Evolutionary conservation across 1,284 basidiomycete genomes (phyloP), one percentile per base, ranked within the genome.

Genomic region (Marasmius tenuissimus): DNA sequence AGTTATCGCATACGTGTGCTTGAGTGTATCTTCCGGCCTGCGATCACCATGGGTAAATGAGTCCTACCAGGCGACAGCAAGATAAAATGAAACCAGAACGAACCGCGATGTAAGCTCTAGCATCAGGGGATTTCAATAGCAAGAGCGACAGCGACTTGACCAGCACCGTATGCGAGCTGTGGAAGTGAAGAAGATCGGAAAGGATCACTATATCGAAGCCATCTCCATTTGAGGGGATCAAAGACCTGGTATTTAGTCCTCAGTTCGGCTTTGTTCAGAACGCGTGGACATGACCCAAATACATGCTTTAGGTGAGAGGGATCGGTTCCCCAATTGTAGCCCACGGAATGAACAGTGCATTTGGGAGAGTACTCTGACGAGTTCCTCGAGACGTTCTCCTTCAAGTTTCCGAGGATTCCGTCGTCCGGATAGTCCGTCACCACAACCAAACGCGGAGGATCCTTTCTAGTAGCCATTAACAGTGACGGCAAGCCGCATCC

Each of bases 171-270:
- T 91, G 89, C 45, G 85, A 88, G 59, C 69, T 68, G 69, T 85
- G 76, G 68, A 91, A 90, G 71, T 89, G 87, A 20, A 91, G 78
- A 12, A 92, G 76, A 73, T 91, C 88, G 3, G 87, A 91, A 58
- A 90, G 78, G 63, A 91, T 80, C 53, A 90, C 76, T 35, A 83
- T 68, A 66, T 90, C 86, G 69, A 80, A 90, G 27, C 83, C 80
- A 22, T 63, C 58, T 60, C 52, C 64, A 72, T 59, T 47, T 48
- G 54, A 60, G 38, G 14, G 51, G 12, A 63, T 27, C 16, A 63
- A 51, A 4, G 50, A n/a, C 34, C 62, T 63, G 47, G 5, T 48
- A n/a, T 10, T 4, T 9, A 56, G 39, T 5, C 16, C 18, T 20
- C 3, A 47, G n/a, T 47, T 33, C 34, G 54, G 48, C 52, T 61